Base-by-base conservation (phyloP, 164 flowering plant genomes). In the Vitis amurensis region DNA sequence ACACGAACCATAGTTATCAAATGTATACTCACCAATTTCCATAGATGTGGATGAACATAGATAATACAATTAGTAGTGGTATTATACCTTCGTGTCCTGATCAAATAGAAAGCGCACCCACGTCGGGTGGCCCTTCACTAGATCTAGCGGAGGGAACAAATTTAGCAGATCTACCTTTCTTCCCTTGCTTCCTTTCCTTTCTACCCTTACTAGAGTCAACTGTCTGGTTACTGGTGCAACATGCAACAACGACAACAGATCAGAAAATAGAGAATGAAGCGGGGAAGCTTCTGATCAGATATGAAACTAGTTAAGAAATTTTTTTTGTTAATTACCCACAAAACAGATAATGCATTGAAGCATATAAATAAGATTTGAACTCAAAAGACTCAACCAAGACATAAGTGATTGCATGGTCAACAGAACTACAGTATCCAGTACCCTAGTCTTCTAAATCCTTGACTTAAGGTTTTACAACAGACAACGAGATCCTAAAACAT, bases 21-120 rank as follows among this genome's bases (percentile, higher is more conserved):
- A 61, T 37, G 7, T 12, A 37, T 61, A 31, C 15, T 48, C 30
- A 4, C 7, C 30, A 48, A 48, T 49, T 63, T 49, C 15, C 27
- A 23, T 23, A 23, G 27, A 23, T 23, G 27, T 23, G 2, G 27
- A 23, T 23, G 27, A 49, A 14, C 11, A 4, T 14, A 63, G 6
- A 9, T 11, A 23, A 27, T 10, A 3, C 0, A 9, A 49, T 63
- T 52, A 63, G 14, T 14, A 23, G 58, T 4, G n/a, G 31, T 49
- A 19, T 3, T 0, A 17, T 49, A 48, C 53, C 66, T 49, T 63
- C 8, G 5, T 2, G 23, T 49, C 37, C 11, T 19, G 50, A 50
- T 83, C 76, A 91, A 64, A 91, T 91, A 72, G 91, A 87, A 68
- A 91, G 88, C 2, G 92, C 91, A 66, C 97, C 97, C 86, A 91